phyloP scores from a whole-genome alignment of 2,329 filamentous ascomycete genomes.

The Neofusicoccum laricinum region DNA sequence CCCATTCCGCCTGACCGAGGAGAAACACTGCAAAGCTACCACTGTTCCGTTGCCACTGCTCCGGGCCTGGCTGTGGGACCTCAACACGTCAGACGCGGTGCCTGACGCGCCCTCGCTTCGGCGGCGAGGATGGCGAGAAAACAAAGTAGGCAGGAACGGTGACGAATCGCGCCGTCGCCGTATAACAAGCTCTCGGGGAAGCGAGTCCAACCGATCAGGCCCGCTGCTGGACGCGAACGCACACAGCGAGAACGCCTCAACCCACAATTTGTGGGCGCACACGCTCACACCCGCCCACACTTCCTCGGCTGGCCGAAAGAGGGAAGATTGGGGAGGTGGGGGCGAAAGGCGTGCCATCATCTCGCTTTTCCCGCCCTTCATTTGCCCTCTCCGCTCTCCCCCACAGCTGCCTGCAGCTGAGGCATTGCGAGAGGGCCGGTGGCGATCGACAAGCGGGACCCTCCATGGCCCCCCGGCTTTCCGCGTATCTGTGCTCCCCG shows the following conservation, averaged over 20 bases:
- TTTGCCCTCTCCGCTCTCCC: background rate
- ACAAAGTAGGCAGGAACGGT: background rate
- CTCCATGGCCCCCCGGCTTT: background rate
- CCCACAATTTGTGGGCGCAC: too few relatives aligned
- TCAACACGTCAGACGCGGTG: background rate
- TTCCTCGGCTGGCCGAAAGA: background rate
- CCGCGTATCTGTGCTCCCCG: background rate
- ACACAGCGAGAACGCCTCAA: background rate
- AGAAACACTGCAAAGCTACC: background rate
- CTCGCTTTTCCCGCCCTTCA: background rate
- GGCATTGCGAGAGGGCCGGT: background rate
- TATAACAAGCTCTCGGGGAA: background rate
- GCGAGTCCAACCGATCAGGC: background rate
- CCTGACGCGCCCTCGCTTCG: background rate
- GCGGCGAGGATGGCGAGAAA: background rate
- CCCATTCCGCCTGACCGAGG: background rate
- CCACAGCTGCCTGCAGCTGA: background rate
- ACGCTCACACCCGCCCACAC: background rate
- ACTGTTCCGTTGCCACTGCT: background rate
- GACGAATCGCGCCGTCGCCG: background rate
- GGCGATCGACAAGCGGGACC: background rate
- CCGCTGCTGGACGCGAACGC: background rate
- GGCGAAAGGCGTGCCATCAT: background rate
- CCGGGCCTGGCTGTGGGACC: background rate
- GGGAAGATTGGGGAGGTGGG: background rate